Base-by-base conservation (phyloP, 352 stramenopile species). In the Pythium monospermum region DNA sequence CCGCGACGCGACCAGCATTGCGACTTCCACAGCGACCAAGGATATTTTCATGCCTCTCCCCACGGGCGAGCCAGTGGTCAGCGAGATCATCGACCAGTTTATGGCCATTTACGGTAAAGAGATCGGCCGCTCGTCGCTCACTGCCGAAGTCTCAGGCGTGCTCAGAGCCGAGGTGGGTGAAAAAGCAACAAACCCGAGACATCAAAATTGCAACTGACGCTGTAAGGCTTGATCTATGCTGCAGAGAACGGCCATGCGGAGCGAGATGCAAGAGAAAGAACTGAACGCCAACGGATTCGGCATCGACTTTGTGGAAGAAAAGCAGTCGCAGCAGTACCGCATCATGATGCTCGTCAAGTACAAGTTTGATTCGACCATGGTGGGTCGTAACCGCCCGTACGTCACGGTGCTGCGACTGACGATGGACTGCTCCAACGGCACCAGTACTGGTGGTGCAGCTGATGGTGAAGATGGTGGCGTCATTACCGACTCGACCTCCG, bases 361-460 rank as follows among this genome's bases (percentile, higher is more conserved):
- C 42, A 52, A 67, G 31, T 86, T 86, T 53, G 56, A 80, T 49
- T 76, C 65, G 23, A 62, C 60, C 3, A 86, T 86, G 75, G 55
- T 76, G 27, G 61, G 73, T n/a, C 30, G 50, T 18, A 76, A 75
- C 43, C 58, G 75, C 0, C 70, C 75, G 10, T 83, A 86, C 49
- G 70, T 83, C 39, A 82, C 74, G 1, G 66, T 76, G 19, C 46
- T 83, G 32, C 62, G 60, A 6, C 49, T 86, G n/a, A 73, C 61
- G 2, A 80, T 83, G 72, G 72, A 83, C 55, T 86, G 75, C 53
- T 60, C 57, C 36, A 84, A 84, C 49, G n/a, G n/a, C n/a, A 51
- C 45, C 25, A 64, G 64, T 12, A 47, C 21, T 30, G 53, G 57
- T 13, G 23, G 31, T 19, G 23, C 21, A 2, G 56, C 25, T 12